Evolutionary conservation across 805 yeast species (phyloP).

Genomic region (Wickerhamiella azyma): DNA sequence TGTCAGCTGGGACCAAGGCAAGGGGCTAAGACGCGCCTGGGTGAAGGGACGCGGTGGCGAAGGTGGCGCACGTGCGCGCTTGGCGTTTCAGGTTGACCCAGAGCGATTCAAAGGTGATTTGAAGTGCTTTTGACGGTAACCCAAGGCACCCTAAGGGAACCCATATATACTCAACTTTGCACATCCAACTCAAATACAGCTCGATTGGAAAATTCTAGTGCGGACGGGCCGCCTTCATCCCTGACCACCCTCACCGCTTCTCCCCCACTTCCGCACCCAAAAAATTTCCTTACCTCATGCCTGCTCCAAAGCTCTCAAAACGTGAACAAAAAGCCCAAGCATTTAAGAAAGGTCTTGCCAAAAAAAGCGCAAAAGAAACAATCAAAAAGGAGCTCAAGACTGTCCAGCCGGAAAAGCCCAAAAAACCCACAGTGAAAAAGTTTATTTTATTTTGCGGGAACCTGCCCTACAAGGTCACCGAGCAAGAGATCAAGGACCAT

Average conservation of each 20-base stretch:
- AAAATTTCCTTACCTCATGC: conserved; percentile 1
- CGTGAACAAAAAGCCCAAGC: conserved; percentile 22
- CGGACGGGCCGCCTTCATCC: neutral
- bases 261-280: no score
- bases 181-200: no score
- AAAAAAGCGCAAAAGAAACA: conserved; percentile 38
- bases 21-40: no score
- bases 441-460: conserved; percentile 85
- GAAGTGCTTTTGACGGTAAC: no score
- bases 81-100: no score
- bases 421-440: conserved; percentile 41
- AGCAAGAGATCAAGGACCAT: conserved; percentile 50
- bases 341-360: conserved; percentile 22
- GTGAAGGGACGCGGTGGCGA: no score
- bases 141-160: no score
- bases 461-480: conserved; percentile 58
- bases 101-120: no score
- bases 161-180: no score
- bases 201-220: no score
- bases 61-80: no score
- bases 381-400: conserved; percentile 14
- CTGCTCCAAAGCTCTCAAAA: conserved; percentile 20
- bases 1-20: neutral
- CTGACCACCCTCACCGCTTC: neutral
- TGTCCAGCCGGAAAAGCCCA: neutral